Base-by-base conservation (phyloP, 2,329 filamentous ascomycete genomes). In the Lojkania enalia region DNA sequence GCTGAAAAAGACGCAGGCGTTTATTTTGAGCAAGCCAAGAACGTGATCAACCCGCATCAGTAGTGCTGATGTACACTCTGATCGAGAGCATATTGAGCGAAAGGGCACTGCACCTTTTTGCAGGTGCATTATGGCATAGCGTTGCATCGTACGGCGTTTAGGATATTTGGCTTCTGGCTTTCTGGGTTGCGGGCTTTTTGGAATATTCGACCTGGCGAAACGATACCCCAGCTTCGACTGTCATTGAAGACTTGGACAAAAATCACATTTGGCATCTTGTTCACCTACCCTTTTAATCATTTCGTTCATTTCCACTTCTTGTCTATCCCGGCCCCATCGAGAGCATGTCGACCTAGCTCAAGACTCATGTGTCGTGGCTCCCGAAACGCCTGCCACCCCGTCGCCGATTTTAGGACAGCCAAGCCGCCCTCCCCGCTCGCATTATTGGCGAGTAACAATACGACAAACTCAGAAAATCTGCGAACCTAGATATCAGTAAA, bases 121-220 rank as follows among this genome's bases (percentile, higher is more conserved):
- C n/a, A n/a, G n/a, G n/a, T n/a, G n/a, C n/a, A n/a, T n/a, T 25
- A 44, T 33, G 32, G 41, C 41, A 44, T 44, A 44, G 41, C 41
- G 41, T 44, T 38, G 41, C 41, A 44, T 44, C 18, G 20, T 23
- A 30, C 20, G 16, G 41, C 33, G 15, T 36, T 36, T 36, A 9
- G 6, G 19, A 15, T 19, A 20, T 36, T 36, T 36, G 9, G 16
- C 7, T 11, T 11, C 15, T 16, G 15, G 7, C 21, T 20, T 31
- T 16, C 23, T 13, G 27, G 41, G 39, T 19, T 6, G 4, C 21
- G 3, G 3, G 14, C 55, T 70, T 61, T 57, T 71, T 73, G 12
- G 75, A 78, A 51, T 74, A 74, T 3, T 54, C 66, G n/a, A 76
- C 75, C 21, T 77, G 73, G 49, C 66, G 73, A 2, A 73, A 77